Base-by-base conservation (phyloP, 768 basidiomycete genomes). In the Trametes gibbosa region DNA sequence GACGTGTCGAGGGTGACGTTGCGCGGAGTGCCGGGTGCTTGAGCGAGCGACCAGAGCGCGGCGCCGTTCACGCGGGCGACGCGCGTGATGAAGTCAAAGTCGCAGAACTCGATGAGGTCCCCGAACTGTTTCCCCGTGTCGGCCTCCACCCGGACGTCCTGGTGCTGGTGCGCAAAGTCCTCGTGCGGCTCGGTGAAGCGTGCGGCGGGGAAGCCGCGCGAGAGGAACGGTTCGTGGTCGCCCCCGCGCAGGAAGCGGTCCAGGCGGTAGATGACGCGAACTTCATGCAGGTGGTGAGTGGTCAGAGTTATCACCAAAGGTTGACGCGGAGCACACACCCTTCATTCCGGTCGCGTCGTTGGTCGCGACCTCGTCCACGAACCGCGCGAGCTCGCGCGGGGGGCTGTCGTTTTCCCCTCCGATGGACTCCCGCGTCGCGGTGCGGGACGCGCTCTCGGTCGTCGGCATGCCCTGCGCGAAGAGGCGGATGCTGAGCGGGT, bases 131-230 rank as follows among this genome's bases (percentile, higher is more conserved):
- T 66, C 8, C 81, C 81, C 35, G 80, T 73, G 53, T 69, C 67
- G 43, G n/a, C n/a, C n/a, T n/a, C n/a, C n/a, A 84, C 75, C 24
- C 81, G 78, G 42, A 79, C 74, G 64, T 84, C 77, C 67, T 84
- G 83, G 66, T 83, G 81, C 68, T 84, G 81, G 65, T 83, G 81
- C 34, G 78, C 80, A 65, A 81, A 83, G 66, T 83, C 77, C 67
- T 84, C 81, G 66, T 79, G 71, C 8, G 81, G 82, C 61, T 83
- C 83, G 0, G 80, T 82, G 73, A 82, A 83, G 24, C 81, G 78
- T 24, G 81, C 78, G 0, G 82, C 83, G 10, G 83, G 73, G 71
- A 78, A 82, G 13, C 81, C 82, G 58, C 72, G 71, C 34, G 70
- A 63, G 25, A 82, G 72, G 79, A 83, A 83, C 17, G 78, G 76